Base-by-base conservation (phyloP, 106 monocot genomes). In the Apostasia shenzhenica region DNA sequence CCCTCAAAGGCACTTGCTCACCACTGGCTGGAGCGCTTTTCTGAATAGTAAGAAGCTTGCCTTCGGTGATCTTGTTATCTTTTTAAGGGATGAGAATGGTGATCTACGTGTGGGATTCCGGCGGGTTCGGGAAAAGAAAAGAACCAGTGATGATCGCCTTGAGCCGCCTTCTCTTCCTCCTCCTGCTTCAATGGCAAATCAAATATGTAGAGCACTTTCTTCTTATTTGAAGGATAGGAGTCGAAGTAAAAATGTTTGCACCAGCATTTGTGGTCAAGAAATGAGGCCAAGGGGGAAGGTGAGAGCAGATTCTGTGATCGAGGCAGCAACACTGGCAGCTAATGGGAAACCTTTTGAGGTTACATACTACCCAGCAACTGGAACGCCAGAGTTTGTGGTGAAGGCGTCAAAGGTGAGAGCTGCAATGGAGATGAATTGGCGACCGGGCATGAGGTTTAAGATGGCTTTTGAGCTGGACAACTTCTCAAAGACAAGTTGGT, bases 11-110 rank as follows among this genome's bases (percentile, higher is more conserved):
- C 84, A 84, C 55, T 74, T 84, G 59, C 73, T 84, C 57, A 84
- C 84, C 2, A 81, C 84, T 10, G 80, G 84, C 8, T 84, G 84
- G 84, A 84, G 84, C 66, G 71, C 58, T 37, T 84, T 84, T 48
- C 77, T 81, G 14, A 77, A 81, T 52, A 67, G 66, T 14, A 84
- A 84, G 70, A 80, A 80, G 74, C 73, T 84, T 8, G 74, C 77
- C 40, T 77, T 80, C 8, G 84, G 84, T 26, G 84, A 84, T 57
- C 77, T 77, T 2, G 66, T 84, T 52, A 73, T 84, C 13, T 84
- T 84, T 57, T 45, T 84, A 41, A 76, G 76, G 37, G 67, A 51
- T 3, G 61, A 84, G 5, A 68, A 64, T 12, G 84, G 80, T 0
- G 77, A 81, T 4, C 71, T 84, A 12, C 81, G 76, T 54, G 77